Percentiles rank a stretch among this genome's conserved stretches.
Evolutionary conservation across 805 yeast genomes (phyloP).

Genomic region (Teunomyces kruisii): DNA sequence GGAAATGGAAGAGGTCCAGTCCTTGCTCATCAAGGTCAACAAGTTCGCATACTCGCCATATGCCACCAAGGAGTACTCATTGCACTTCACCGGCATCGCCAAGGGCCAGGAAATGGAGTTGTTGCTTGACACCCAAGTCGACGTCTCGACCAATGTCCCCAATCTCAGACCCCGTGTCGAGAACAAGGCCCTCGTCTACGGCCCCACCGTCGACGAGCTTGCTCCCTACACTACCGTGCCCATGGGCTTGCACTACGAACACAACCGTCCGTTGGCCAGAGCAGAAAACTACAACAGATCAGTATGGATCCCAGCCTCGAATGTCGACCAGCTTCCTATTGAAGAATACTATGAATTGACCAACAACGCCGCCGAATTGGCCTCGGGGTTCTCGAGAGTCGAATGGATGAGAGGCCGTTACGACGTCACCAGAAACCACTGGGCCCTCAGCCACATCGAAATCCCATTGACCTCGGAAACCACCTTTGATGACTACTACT

Average conservation of each 20-base stretch:
- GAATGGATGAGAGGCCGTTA: conserved; percentile 67
- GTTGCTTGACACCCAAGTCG: conserved; percentile 15
- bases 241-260: conserved; percentile 61
- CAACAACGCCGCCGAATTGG: conserved; percentile 71
- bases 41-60: conserved; percentile 65
- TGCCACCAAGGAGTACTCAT: conserved; percentile 46
- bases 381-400: conserved; percentile 73
- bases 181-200: conserved; percentile 48
- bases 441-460: conserved; percentile 62
- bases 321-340: conserved; percentile 63
- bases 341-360: conserved; percentile 85
- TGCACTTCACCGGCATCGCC: conserved; percentile 46
- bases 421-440: conserved; percentile 47
- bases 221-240: conserved; percentile 48
- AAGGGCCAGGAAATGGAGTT: conserved; percentile 48
- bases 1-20: conserved; percentile 60
- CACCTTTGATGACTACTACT: conserved; percentile 60
- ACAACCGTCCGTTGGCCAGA: conserved; percentile 62
- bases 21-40: conserved; percentile 51
- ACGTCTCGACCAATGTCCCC: conserved; percentile 22
- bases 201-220: conserved; percentile 48
- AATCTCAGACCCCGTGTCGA: conserved; percentile 36
- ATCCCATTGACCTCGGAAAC: conserved; percentile 47
- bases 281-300: conserved; percentile 66
- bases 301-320: conserved; percentile 84